Base-by-base conservation (phyloP, 495 filamentous ascomycete genomes). In the Xylaria venustula region DNA sequence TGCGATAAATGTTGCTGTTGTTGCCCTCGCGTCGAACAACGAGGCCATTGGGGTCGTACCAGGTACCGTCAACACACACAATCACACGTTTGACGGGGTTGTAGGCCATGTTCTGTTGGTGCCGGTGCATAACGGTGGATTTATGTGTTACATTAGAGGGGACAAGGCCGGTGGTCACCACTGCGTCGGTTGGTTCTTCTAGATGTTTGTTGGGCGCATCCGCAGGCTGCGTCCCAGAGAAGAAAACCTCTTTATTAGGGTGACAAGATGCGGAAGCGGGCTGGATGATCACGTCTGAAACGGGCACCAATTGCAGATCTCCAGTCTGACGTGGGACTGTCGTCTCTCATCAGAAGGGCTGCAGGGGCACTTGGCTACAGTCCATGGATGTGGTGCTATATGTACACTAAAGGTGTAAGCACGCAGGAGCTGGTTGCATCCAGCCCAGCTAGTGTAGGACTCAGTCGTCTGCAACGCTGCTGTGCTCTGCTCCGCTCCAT, bases 1-100 rank as follows among this genome's bases (percentile, higher is more conserved):
- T 61, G 49, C 58, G 58, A 45, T 54, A 61, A 34, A 61, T 42
- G 41, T 54, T 61, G 32, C 58, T 61, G 30, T 61, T 54, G 20
- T 61, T 61, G 30, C 58, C 58, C 32, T 48, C 58, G 6, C 58
- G 58, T 47, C 50, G 58, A 52, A 51, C 50, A 20, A 51, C 22
- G 17, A 47, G 22, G 22, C 58, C 58, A 19, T 61, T 46, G 37
- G 50, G 50, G 49, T 54, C 58, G 50, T 54, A 61, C 58, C 58
- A 61, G 14, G 49, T 47, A 25, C 58, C 42, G 9, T 61, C 58
- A 12, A 54, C 50, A 30, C 58, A 61, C 25, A 61, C 58, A 17
- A 61, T 30, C 28, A 61, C 58, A 20, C 58, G 58, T n/a, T 61
- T 61, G 7, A 61, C 58, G 32, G 58, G 58, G 14, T 41, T 54